Percentiles rank a stretch among this genome's conserved stretches.
These are phyloP conservation scores for Nakaseomyces bracarensis DNA, from an alignment of 1,139 yeast species.

Conservation along the genomic window DNA sequence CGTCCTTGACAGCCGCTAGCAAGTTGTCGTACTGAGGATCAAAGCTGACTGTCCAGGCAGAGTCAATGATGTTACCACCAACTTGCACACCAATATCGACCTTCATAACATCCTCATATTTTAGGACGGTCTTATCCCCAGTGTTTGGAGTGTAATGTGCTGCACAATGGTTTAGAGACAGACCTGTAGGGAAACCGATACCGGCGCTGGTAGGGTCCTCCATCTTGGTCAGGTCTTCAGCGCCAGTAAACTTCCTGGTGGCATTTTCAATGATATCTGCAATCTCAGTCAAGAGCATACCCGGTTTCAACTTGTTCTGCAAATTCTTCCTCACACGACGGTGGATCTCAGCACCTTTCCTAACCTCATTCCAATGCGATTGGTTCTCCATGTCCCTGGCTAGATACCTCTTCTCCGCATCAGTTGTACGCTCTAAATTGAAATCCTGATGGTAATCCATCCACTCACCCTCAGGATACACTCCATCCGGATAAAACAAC, in stretches of 20 bases:
- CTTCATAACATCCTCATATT: conserved; percentile 88
- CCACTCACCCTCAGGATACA: conserved; percentile 87
- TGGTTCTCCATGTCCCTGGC: conserved; percentile 51
- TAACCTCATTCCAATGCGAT: conserved; percentile 72
- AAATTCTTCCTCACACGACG: conserved; percentile 83
- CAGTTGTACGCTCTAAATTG: conserved; percentile 69
- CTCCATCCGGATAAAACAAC: conserved; percentile 58
- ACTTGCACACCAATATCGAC: conserved; percentile 97
- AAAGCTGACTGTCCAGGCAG: conserved; percentile 89
- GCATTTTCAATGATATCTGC: conserved; percentile 86
- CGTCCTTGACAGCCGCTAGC: conserved; percentile 77
- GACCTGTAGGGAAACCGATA: conserved; percentile 95
- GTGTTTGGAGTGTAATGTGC: conserved; percentile 98
- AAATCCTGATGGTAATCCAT: conserved; percentile 63
- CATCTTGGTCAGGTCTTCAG: conserved; percentile 34
- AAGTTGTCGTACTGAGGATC: conserved; percentile 75
- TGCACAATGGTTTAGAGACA: conserved; percentile 87
- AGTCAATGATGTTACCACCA: conserved; percentile 90
- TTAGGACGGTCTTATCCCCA: conserved; percentile 75
- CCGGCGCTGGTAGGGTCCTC: conserved; percentile 52
- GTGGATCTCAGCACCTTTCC: conserved; percentile 95
- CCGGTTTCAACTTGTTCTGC: conserved; percentile 69
- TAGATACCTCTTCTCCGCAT: conserved; percentile 74
- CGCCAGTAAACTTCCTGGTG: conserved; percentile 65
- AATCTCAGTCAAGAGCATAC: conserved; percentile 84